Evolutionary conservation across 345 rosid genomes (phyloP).

Genomic region (Linum lewisii): DNA sequence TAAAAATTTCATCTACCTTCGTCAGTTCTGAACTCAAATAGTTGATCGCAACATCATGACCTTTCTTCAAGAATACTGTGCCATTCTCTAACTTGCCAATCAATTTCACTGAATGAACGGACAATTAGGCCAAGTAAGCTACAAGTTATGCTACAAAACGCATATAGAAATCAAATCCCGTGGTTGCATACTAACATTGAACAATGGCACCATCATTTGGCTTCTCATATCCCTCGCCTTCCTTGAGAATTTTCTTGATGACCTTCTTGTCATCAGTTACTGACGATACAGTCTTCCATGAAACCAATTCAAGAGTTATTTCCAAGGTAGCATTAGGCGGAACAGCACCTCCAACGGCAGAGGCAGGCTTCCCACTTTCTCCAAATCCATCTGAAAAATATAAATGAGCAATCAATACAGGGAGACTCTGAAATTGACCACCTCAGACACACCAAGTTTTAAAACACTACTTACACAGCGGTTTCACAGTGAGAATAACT

Average conservation of each 20-base stretch:
- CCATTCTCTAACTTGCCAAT: constrained; percentile 79
- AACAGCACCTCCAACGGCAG: constrained; percentile 47
- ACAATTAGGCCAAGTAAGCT: not conserved
- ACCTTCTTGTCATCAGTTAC: constrained; percentile 80
- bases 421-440: no score
- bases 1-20: constrained; percentile 41
- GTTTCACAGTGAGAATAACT: constrained; percentile 66
- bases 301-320: constrained; percentile 59
- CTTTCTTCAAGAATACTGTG: constrained; percentile 65
- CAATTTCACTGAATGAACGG: constrained; percentile 51
- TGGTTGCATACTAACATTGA: constrained; percentile 30
- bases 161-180: not conserved
- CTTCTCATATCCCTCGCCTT: constrained; percentile 81
- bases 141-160: not conserved
- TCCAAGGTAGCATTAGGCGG: constrained; percentile 68
- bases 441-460: no score
- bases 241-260: constrained; percentile 62
- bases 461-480: constrained; percentile 40
- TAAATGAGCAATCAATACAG: not conserved
- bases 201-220: constrained; percentile 81
- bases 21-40: constrained; percentile 70
- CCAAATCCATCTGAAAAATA: constrained; percentile 77
- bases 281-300: constrained; percentile 81
- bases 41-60: constrained; percentile 53
- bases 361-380: constrained; percentile 62